Conservation (phyloP, 176 grass and related monocot genomes). For the barley (Hordeum vulgare) region MorexV3_pseudomolecules_assembly NC_058520.1:458097126-458097625, state of each 20-base stretch:
- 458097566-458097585: not conserved
- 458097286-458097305: not conserved
- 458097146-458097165: not conserved
- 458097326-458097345: not conserved
- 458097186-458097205: conserved; percentile 17
- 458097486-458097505: not conserved
- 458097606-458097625: conserved; percentile 3
- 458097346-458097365: not conserved
- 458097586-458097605: not conserved
- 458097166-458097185: conserved; percentile 30
- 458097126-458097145: not conserved
- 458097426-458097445: conserved; percentile 28
- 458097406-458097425: conserved; percentile 15
- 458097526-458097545: not conserved
- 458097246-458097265: not conserved
- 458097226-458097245: not conserved
- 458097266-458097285: conserved; percentile 7
- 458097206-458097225: conserved; percentile 14
- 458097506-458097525: not conserved
- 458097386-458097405: not conserved
- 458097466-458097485: not conserved
- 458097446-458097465: not conserved
- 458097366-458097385: not conserved
- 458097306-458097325: not conserved
- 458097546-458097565: conserved; percentile 1